Conservation (phyloP, 495 filamentous ascomycete species). For the Parathielavia appendiculata region DNA sequence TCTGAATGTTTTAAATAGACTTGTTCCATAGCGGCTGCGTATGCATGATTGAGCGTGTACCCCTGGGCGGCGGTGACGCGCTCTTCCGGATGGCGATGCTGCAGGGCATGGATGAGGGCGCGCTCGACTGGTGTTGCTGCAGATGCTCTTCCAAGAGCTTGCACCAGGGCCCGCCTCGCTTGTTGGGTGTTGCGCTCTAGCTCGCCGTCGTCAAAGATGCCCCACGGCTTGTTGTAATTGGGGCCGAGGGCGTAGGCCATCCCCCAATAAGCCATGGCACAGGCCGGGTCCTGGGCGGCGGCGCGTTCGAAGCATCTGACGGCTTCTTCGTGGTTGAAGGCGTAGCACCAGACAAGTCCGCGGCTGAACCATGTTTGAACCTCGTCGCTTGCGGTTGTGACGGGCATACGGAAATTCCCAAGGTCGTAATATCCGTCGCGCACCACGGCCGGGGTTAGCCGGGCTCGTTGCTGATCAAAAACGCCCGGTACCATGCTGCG, state of each 20-base stretch:
- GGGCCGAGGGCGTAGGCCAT: conserved; percentile 60
- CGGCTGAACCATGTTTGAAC: conserved; percentile 58
- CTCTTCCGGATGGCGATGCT: conserved; percentile 49
- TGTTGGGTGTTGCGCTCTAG: conserved; percentile 41
- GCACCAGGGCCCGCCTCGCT: conserved; percentile 40
- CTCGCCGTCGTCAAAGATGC: conserved; percentile 57
- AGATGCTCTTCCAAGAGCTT: conserved; percentile 38
- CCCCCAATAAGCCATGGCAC: conserved; percentile 64
- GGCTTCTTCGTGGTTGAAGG: conserved; percentile 62
- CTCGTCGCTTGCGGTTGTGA: conserved; percentile 41
- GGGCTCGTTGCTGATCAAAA: no score
- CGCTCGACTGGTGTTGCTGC: conserved; percentile 41
- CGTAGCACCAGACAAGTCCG: conserved; percentile 59
- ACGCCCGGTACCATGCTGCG: no score
- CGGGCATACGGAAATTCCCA: conserved; percentile 45
- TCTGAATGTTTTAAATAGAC: conserved; percentile 51
- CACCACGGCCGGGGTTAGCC: no score
- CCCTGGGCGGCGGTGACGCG: conserved; percentile 37
- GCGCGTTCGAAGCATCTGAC: conserved; percentile 55
- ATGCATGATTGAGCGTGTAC: conserved; percentile 50
- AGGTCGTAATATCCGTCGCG: conserved; percentile 53
- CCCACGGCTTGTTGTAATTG: conserved; percentile 73
- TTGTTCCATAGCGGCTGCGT: conserved; percentile 55
- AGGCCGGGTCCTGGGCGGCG: conserved; percentile 47
- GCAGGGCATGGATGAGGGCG: conserved; percentile 55